Evolutionary conservation across 1,139 yeast species (phyloP).

Genomic region (Blastobotrys malaysiensis): DNA sequence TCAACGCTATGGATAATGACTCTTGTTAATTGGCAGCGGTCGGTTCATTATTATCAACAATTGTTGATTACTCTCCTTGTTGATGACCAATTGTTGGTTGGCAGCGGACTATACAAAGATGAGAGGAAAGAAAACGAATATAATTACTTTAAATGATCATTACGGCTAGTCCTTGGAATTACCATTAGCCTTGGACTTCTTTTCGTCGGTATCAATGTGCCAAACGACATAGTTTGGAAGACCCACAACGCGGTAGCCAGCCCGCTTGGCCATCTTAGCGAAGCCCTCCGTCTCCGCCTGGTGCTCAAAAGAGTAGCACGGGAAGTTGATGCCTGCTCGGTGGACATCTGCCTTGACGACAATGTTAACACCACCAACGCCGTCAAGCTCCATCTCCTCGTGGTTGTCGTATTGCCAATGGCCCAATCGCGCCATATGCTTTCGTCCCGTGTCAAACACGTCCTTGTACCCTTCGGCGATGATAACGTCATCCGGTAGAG

Average conservation of each 20-base stretch:
- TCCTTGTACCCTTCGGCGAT: slow-evolving; percentile 92
- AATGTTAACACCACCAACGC: slow-evolving; percentile 89
- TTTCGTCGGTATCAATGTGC: slow-evolving; percentile 46
- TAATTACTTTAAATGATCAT: slow-evolving; percentile 2
- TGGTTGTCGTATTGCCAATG: slow-evolving; percentile 80
- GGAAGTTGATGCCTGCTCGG: slow-evolving; percentile 77
- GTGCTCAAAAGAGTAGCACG: slow-evolving; percentile 81
- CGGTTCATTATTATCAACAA: no score
- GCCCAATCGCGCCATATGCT: slow-evolving; percentile 80
- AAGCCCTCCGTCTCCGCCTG: slow-evolving; percentile 94
- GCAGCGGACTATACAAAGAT: neutral
- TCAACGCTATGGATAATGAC: no score
- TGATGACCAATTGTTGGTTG: no score
- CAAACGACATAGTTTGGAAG: slow-evolving; percentile 85
- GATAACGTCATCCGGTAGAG: slow-evolving; percentile 78
- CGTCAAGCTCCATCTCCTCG: slow-evolving; percentile 84
- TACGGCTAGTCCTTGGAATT: neutral
- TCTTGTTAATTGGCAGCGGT: no score
- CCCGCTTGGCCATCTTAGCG: slow-evolving; percentile 73
- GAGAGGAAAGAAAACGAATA: neutral
- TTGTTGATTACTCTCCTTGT: no score
- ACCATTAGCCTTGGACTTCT: slow-evolving; percentile 9
- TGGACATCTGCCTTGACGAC: slow-evolving; percentile 73
- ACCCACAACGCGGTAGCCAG: slow-evolving; percentile 79
- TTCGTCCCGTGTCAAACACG: slow-evolving; percentile 81